Conservation (phyloP, 345 rosid genomes). For the Orychophragmus violaceus region DNA sequence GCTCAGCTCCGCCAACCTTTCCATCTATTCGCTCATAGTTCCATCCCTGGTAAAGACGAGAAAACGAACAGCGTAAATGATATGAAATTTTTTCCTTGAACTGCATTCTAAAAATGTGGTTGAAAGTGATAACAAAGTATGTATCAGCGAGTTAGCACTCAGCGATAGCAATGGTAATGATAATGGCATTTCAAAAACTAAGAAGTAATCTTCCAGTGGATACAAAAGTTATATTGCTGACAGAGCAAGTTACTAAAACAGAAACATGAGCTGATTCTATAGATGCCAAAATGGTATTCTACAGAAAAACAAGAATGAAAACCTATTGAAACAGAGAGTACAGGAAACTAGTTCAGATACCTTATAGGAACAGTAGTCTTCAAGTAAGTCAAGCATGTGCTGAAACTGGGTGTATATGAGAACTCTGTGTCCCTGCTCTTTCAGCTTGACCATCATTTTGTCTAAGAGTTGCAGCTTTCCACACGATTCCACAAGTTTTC, state of each 20-base stretch:
- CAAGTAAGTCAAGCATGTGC: slow-evolving; percentile 95
- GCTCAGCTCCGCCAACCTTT: slow-evolving; percentile 97
- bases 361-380: slow-evolving; percentile 85
- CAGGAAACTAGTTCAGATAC: too few relatives aligned
- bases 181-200: not conserved
- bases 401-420: slow-evolving; percentile 96
- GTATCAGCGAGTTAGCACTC: too few relatives aligned
- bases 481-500: slow-evolving; percentile 80
- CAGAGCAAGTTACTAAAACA: not conserved
- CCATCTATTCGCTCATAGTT: slow-evolving; percentile 95
- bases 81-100: not conserved
- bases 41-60: slow-evolving; percentile 60
- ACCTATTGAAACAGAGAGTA: slow-evolving; percentile 1
- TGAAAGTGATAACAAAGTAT: too few relatives aligned
- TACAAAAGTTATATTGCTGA: not conserved
- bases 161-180: not conserved
- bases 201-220: not conserved
- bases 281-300: slow-evolving; percentile 1
- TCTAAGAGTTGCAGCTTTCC: slow-evolving; percentile 90
- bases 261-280: not conserved
- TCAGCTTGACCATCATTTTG: slow-evolving; percentile 97
- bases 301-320: slow-evolving; percentile 9
- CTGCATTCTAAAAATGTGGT: not conserved
- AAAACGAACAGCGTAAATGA: not conserved
- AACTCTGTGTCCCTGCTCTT: slow-evolving; percentile 96